A percentile compares a stretch with the other conserved stretches of the same genome.
phyloP scores from a whole-genome alignment of 139 green algal genomes.

The Chlorella sp. region DNA sequence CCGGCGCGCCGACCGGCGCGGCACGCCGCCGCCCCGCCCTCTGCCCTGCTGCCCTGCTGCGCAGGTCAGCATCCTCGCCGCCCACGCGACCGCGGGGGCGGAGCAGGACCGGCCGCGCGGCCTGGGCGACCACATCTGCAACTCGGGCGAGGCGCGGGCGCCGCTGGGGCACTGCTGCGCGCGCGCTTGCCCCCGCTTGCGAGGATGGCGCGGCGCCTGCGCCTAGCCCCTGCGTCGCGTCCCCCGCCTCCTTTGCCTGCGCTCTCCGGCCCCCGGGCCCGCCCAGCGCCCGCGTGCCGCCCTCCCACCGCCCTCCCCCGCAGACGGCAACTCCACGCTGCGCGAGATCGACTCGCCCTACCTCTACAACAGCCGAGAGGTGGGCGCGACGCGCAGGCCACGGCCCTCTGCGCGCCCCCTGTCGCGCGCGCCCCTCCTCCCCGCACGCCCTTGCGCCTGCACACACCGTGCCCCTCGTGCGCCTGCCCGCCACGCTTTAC shows the following conservation, averaged over 20 bases:
- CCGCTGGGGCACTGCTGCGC: background rate
- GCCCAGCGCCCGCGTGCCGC: background rate
- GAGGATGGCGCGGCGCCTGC: slow-evolving; percentile 51
- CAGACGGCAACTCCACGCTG: slow-evolving; percentile 27
- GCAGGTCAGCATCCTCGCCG: no score
- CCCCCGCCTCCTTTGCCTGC: background rate
- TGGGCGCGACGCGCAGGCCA: background rate
- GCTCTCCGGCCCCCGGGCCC: background rate
- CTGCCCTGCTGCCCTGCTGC: no score
- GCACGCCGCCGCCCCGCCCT: no score
- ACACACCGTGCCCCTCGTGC: no score
- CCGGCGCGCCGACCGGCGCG: background rate
- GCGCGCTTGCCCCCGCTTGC: background rate
- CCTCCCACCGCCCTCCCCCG: no score
- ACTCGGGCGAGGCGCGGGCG: background rate
- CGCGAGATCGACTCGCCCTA: slow-evolving; percentile 37
- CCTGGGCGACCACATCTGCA: background rate
- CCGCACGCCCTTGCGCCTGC: no score
- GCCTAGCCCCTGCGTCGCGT: slow-evolving; percentile 18
- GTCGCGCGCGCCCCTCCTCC: no score
- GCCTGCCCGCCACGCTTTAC: no score
- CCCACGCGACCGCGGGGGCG: no score
- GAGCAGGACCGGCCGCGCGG: no score
- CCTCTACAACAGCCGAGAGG: slow-evolving; percentile 20
- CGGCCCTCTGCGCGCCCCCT: background rate